Evolutionary conservation across 192 early-diverging fungal genomes (phyloP), one percentile per base, ranked within the genome.

Genomic region (Umbelopsis ramanniana): DNA sequence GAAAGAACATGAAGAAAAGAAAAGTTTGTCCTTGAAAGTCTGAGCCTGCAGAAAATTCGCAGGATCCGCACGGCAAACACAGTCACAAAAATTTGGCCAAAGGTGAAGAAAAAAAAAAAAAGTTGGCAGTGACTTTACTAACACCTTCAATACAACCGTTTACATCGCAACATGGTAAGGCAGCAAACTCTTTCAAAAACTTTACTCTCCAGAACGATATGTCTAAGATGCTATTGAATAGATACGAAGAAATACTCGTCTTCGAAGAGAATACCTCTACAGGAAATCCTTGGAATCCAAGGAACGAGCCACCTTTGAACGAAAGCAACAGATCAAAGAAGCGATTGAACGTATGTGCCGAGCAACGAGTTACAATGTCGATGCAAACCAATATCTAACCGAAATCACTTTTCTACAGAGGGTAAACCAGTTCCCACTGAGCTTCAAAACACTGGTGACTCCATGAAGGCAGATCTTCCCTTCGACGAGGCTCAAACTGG

Each of bases 181-280:
- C 23, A 24, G 3, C 48, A n/a, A 4, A 15, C 23, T 7, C 29
- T 33, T 2, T 7, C 46, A 47, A 19, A 26, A 12, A 10, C 9
- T 5, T 23, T 23, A 40, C 6, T 11, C 40, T 43, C 11, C 33
- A 37, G 12, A 4, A n/a, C 7, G 9, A 10, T 0, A 72, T 26
- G 14, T 26, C 19, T 43, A 45, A 38, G 17, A 53, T 54, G 6
- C 0, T 26, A 48, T 70, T 26, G 14, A 45, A 68, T 82, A 89
- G 93, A 88, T 94, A 73, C 89, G 96, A 63, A 85, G 95, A 83
- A 90, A 96, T 67, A 89, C 94, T 35, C 90, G 97, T 38, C 85
- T 93, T 68, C 87, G 97, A 48, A 81, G 95, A 75, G 97, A 99
- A 84, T 99, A 96, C 72, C 88, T 99, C 38, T 98, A 97, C 89